Evolutionary conservation across 805 yeast species (phyloP).

Genomic region (Candida namnaoensis): DNA sequence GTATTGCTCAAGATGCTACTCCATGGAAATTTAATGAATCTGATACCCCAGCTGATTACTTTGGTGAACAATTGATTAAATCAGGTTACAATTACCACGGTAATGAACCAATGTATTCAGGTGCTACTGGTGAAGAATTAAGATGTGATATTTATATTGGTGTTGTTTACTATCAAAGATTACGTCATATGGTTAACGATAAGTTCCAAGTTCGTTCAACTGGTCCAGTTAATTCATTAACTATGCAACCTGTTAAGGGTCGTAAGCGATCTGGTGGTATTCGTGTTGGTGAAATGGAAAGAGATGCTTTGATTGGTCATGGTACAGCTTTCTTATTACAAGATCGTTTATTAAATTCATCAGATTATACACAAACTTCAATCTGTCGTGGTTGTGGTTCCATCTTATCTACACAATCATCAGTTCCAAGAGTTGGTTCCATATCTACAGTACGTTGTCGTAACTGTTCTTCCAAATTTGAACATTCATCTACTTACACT

Average conservation of each 20-base stretch:
- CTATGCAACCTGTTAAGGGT: slow-evolving; percentile 99
- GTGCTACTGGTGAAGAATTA: slow-evolving; percentile 93
- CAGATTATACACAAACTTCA: slow-evolving; percentile 87
- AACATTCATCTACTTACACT: slow-evolving; percentile 41
- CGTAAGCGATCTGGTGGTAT: slow-evolving; percentile 98
- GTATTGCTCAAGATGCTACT: slow-evolving; percentile 92
- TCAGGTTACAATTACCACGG: slow-evolving; percentile 93
- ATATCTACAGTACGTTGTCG: slow-evolving; percentile 78
- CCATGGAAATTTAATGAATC: slow-evolving; percentile 91
- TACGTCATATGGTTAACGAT: slow-evolving; percentile 98
- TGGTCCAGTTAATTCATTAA: slow-evolving; percentile 96
- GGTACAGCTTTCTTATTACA: slow-evolving; percentile 93
- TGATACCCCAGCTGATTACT: slow-evolving; percentile 97
- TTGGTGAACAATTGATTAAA: slow-evolving; percentile 87
- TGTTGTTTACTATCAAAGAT: slow-evolving; percentile 94
- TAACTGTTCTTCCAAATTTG: slow-evolving; percentile 74
- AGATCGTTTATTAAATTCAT: slow-evolving; percentile 92
- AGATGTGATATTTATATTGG: slow-evolving; percentile 98
- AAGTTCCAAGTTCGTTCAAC: slow-evolving; percentile 99
- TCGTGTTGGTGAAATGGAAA: slow-evolving; percentile 98
- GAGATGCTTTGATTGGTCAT: slow-evolving; percentile 98
- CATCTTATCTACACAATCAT: slow-evolving; percentile 76
- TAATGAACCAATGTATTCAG: slow-evolving; percentile 94
- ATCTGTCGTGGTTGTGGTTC: slow-evolving; percentile 93
- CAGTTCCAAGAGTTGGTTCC: slow-evolving; percentile 88